Percentiles rank a stretch among this genome's conserved stretches.
Evolutionary conservation across 345 rosid genomes (phyloP).

Genomic region (Barbarea vulgaris): DNA sequence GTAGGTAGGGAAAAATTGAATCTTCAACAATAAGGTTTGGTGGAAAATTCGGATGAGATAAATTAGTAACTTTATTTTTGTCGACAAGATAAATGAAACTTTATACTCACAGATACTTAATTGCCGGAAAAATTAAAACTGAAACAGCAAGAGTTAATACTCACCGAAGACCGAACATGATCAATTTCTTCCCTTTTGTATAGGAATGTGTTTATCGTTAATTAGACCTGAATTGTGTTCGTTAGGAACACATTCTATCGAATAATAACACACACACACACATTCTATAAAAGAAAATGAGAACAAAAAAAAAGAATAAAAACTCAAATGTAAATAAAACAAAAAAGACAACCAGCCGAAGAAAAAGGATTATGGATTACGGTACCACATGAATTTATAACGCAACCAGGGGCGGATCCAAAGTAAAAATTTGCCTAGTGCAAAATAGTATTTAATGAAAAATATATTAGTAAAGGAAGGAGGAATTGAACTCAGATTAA

Average conservation of each 20-base stretch:
- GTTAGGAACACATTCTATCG: background rate
- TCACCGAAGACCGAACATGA: slow-evolving; percentile 24
- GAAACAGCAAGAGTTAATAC: background rate
- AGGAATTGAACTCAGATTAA: too few species aligned
- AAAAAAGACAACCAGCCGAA: slow-evolving; percentile 33
- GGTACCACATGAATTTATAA: slow-evolving; percentile 15
- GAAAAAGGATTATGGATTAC: slow-evolving; percentile 23
- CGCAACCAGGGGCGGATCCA: too few species aligned
- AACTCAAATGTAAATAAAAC: background rate
- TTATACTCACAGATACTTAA: background rate
- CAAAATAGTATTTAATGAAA: too few species aligned
- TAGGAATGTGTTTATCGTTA: slow-evolving; percentile 12
- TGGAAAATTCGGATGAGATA: slow-evolving; percentile 23
- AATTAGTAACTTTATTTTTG: background rate
- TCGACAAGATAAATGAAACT: background rate
- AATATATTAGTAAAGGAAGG: too few species aligned
- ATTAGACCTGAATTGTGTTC: background rate
- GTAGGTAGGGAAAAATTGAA: slow-evolving; percentile 34
- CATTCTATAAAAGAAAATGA: background rate
- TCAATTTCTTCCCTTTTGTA: background rate
- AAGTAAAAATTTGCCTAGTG: too few species aligned
- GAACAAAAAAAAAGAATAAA: background rate
- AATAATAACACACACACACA: background rate
- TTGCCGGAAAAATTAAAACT: background rate
- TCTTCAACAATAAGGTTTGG: slow-evolving; percentile 35